Base-by-base conservation (phyloP, 2,329 filamentous ascomycete species). In the Cladophialophora chaetospira region DNA sequence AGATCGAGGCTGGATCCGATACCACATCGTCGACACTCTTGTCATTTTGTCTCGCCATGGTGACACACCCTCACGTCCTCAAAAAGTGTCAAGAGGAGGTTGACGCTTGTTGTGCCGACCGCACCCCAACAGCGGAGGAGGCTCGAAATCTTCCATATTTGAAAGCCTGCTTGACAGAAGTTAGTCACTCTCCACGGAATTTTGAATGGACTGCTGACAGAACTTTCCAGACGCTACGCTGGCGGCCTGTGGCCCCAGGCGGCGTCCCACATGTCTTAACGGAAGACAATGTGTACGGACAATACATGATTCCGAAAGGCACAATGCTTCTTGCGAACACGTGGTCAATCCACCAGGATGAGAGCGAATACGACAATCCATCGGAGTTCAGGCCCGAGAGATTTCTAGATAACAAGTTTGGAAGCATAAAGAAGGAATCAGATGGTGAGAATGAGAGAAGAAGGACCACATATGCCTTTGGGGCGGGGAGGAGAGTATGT, bases 391-490 rank as follows among this genome's bases (percentile, higher is more conserved):
- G 73, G n/a, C 75, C 75, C 1, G 66, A 67, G 1, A 69, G 74
- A 21, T 55, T 50, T 42, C 31, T 55, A 17, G 66, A 57, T 3
- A 19, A 55, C 35, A 35, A 49, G 11, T 44, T 49, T 25, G 49
- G 49, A 8, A 43, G 35, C 28, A 52, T 43, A 28, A 13, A 33
- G 8, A 33, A 33, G 29, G 29, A 15, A 53, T 19, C 15, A 23
- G 11, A 1, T 43, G 70, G 74, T 23, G 77, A 80, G 74, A 53
- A 73, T 70, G 75, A 28, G 36, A 78, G 82, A 53, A 64, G 67
- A 5, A 81, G 45, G 76, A 76, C n/a, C 79, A 76, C 61, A 66
- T 73, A 82, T 9, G 79, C 76, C 56, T 81, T 84, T 58, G 82
- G 77, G 0, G 83, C 82, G 63, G 81, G 82, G 0, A 70, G 81